Conservation (phyloP, 2,329 filamentous ascomycete species). For the Xylariaceae sp. region DNA sequence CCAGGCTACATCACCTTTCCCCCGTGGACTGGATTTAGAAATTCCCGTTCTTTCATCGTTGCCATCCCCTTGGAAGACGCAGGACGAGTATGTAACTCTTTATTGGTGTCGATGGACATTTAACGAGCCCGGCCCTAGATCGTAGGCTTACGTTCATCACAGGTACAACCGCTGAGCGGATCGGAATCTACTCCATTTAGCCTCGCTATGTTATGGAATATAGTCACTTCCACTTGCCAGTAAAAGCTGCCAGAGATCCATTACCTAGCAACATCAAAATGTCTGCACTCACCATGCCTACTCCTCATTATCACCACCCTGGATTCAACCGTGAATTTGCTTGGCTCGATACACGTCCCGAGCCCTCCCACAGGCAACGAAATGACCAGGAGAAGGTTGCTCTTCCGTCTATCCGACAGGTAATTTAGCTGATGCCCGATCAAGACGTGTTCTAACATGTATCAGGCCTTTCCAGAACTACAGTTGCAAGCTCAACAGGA, state of each 20-base stretch:
- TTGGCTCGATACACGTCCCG: conserved; percentile 35
- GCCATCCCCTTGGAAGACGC: conserved; percentile 1
- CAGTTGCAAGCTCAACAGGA: conserved; percentile 31
- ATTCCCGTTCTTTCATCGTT: neutral
- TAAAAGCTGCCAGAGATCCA: conserved; percentile 20
- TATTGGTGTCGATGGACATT: neutral
- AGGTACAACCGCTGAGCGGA: conserved; percentile 6
- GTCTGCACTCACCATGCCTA: conserved; percentile 46
- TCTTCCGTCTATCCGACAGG: conserved; percentile 51
- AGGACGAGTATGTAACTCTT: conserved; percentile 4
- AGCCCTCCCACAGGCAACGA: conserved; percentile 31
- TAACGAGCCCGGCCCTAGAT: neutral
- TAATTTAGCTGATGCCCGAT: conserved; percentile 22
- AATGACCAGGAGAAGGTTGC: conserved; percentile 37
- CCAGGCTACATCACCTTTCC: neutral
- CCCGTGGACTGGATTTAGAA: neutral
- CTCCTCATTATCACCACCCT: conserved; percentile 33
- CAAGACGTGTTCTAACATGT: conserved; percentile 6
- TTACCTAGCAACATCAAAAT: conserved; percentile 33
- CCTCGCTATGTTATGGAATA: conserved; percentile 35
- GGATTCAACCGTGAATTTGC: conserved; percentile 35
- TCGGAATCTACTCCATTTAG: neutral
- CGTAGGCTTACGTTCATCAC: conserved; percentile 5
- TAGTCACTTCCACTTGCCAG: conserved; percentile 30
- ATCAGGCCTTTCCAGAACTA: conserved; percentile 44